Conservation (phyloP, 169 alveolate genomes). For the Plasmodium gaboni region DNA sequence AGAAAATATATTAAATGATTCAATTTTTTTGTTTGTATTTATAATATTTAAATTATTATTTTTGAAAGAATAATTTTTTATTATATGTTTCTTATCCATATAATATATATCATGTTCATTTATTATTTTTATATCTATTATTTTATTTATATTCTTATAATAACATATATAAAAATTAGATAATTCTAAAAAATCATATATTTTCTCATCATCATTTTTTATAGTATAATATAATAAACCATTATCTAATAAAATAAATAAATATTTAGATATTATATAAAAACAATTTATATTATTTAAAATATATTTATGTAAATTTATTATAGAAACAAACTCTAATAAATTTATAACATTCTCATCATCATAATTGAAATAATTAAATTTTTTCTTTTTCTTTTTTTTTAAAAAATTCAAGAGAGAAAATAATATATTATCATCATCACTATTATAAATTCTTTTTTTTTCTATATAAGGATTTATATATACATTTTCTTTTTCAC, state of each 20-base stretch:
- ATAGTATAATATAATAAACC: conserved; percentile 39
- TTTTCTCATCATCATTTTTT: conserved; percentile 14
- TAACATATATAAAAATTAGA: conserved; percentile 41
- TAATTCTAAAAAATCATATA: not conserved
- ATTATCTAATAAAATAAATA: conserved; percentile 23
- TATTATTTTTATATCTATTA: conserved; percentile 23
- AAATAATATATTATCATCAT: not conserved
- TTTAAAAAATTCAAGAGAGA: not conserved
- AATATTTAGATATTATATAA: not conserved
- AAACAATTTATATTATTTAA: conserved; percentile 8
- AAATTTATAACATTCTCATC: conserved; percentile 10
- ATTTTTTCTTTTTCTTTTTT: conserved; percentile 27
- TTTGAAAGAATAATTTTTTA: conserved; percentile 15
- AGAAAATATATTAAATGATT: conserved; percentile 5
- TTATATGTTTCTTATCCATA: conserved; percentile 25
- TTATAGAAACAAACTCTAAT: conserved; percentile 1
- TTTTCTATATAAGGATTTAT: not conserved
- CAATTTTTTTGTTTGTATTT: conserved; percentile 6
- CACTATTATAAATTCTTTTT: not conserved
- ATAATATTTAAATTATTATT: conserved; percentile 19
- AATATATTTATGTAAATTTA: conserved; percentile 42
- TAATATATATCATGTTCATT: not conserved
- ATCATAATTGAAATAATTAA: conserved; percentile 10
- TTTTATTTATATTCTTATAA: conserved; percentile 10
- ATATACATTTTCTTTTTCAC: not conserved